Evolutionary conservation across 2,329 filamentous ascomycete species (phyloP).

Genomic region (Venturia asperata): DNA sequence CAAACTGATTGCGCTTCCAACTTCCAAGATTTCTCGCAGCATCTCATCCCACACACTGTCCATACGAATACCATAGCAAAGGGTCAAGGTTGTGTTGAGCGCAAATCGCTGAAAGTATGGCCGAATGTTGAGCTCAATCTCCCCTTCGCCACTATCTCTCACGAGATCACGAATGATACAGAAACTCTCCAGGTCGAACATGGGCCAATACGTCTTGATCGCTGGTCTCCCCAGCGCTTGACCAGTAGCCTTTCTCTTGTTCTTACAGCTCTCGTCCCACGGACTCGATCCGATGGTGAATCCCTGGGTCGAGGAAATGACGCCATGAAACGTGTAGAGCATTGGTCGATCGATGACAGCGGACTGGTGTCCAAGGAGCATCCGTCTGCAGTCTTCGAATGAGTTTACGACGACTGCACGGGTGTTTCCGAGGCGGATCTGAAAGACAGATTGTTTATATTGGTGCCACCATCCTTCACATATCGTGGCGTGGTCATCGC

Average conservation of each 20-base stretch:
- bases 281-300: constrained; percentile 50
- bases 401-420: constrained; percentile 48
- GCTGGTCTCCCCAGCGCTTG: constrained; percentile 41
- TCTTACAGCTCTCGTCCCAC: constrained; percentile 49
- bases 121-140: constrained; percentile 40
- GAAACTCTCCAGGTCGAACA: constrained; percentile 49
- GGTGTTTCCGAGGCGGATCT: constrained; percentile 48
- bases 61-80: constrained; percentile 51
- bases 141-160: constrained; percentile 38
- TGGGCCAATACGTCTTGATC: constrained; percentile 44
- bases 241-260: constrained; percentile 46
- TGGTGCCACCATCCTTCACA: constrained; percentile 46
- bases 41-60: constrained; percentile 47
- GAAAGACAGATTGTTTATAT: constrained; percentile 44
- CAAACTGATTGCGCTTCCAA: constrained; percentile 46
- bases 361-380: constrained; percentile 44
- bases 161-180: constrained; percentile 45
- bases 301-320: constrained; percentile 46
- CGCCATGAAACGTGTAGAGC: constrained; percentile 48
- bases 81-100: constrained; percentile 48
- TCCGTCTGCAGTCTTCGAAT: constrained; percentile 46
- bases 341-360: constrained; percentile 46
- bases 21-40: constrained; percentile 46
- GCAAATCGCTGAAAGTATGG: constrained; percentile 49
- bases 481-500: constrained; percentile 47